A percentile compares a stretch with the other conserved stretches of the same genome.
These are phyloP conservation scores for Limnomonas spitsbergensis DNA, from an alignment of 139 green algal species.

Conservation along the genomic window DNA sequence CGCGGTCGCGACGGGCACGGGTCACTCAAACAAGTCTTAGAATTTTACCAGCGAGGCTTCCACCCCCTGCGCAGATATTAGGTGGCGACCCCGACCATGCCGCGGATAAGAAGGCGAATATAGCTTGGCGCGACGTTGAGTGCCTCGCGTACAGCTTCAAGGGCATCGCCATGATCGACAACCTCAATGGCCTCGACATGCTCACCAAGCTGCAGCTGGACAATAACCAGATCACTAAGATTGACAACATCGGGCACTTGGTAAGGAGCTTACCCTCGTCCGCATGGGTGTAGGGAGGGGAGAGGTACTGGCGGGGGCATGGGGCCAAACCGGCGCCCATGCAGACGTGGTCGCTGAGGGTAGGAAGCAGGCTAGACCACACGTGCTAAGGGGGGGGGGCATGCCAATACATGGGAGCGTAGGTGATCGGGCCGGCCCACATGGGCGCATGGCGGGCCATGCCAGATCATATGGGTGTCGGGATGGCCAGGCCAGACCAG, in stretches of 20 bases:
- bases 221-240: constrained; percentile 76
- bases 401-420: too few relatives aligned
- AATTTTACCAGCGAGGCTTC: too few relatives aligned
- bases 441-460: too few relatives aligned
- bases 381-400: neutral
- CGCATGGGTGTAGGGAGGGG: neutral
- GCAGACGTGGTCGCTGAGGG: neutral
- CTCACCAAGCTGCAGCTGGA: constrained; percentile 83
- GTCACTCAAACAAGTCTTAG: neutral
- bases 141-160: constrained; percentile 70
- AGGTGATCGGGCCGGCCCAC: too few relatives aligned
- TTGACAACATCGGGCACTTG: constrained; percentile 75
- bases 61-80: constrained; percentile 32
- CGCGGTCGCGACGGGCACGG: too few relatives aligned
- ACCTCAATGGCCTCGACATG: constrained; percentile 64
- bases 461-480: too few relatives aligned
- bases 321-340: neutral
- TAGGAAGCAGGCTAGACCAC: neutral
- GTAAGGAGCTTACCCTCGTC: too few relatives aligned
- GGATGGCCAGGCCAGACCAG: too few relatives aligned
- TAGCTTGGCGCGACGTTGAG: constrained; percentile 59
- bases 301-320: neutral
- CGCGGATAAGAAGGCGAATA: constrained; percentile 62
- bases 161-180: constrained; percentile 63
- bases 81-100: constrained; percentile 43